Evolutionary conservation across 139 green algal genomes (phyloP), one percentile per base, ranked within the genome.

Genomic region (Micromonas commoda): DNA sequence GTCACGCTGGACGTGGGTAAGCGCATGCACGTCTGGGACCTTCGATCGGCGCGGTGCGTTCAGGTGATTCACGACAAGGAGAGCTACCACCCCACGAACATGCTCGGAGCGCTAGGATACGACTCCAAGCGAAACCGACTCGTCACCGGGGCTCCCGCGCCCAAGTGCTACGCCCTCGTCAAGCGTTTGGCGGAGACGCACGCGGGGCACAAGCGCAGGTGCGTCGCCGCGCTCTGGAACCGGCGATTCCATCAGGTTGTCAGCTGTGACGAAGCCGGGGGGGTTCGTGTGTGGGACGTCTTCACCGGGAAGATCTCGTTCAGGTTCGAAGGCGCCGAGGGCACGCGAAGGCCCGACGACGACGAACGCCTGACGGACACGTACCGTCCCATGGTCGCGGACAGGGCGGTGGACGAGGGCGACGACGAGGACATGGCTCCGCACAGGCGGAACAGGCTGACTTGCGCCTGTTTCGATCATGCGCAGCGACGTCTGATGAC

Each of bases 11-110:
- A 39, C 5, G 45, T 77, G 4, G 77, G 78, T 23, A 78, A 78
- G 68, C 3, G n/a, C n/a, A 73, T 82, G 21, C 52, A 61, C n/a
- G 60, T 82, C 39, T 73, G 77, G 64, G 77, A 82, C 21, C 38
- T 77, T 16, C 35, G 34, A 20, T 66, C 51, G 9, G 39, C 69
- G n/a, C 23, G 26, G 77, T 82, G 77, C 77, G 64, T 82, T 16
- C 77, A 82, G 77, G 33, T 38, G 28, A 35, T 82, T 37, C 13
- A 53, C 13, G 71, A 77, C 71, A 84, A 83, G 26, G 77, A 87
- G 64, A 13, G 54, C 28, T 87, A 87, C 77, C 78, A 71, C 35
- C 70, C 66, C 0, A 84, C 88, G 61, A 80, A 88, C 83, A 79
- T 37, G 24, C 81, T 87, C 21, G 66, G 77, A 26, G 73, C 80